Percentiles rank a stretch among this genome's conserved stretches.
These are phyloP conservation scores for Penicillium argentinense DNA, from an alignment of 495 filamentous ascomycete species.

Conservation along the genomic window DNA sequence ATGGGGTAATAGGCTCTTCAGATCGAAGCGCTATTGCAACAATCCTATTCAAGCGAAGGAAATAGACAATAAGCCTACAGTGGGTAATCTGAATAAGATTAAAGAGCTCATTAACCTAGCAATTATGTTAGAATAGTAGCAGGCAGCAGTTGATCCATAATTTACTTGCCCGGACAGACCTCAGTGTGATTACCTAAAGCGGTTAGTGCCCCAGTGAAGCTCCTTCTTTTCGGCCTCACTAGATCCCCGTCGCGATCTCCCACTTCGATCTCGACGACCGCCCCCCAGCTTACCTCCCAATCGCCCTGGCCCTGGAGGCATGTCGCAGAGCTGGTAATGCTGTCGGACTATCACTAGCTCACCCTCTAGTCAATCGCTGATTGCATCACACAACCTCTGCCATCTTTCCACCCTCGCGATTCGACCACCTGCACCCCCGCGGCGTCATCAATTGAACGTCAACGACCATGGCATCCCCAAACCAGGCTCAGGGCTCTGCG, in stretches of 20 bases:
- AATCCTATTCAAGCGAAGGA: no score
- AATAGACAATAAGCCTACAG: no score
- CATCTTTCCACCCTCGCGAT: conserved; percentile 3
- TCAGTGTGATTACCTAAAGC: conserved; percentile 13
- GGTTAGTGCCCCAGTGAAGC: conserved; percentile 23
- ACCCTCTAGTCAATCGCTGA: conserved; percentile 1
- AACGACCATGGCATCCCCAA: conserved; percentile 41
- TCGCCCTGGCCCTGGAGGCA: neutral
- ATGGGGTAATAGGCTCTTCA: no score
- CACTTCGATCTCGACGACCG: conserved; percentile 1
- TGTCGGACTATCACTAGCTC: neutral
- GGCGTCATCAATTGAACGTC: neutral
- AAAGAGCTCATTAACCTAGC: no score
- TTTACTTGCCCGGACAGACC: no score
- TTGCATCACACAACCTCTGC: neutral
- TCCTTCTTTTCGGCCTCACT: conserved; percentile 25
- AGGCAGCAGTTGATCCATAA: no score
- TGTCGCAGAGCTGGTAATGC: conserved; percentile 1
- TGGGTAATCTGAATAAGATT: no score
- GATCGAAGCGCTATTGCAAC: no score
- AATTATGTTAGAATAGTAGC: no score
- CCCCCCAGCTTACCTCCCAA: neutral
- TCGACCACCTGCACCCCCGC: neutral
- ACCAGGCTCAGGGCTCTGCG: conserved; percentile 32
- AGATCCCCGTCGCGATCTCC: conserved; percentile 6